Conservation (phyloP, 768 basidiomycete species). For the Mycena latifolia region DNA sequence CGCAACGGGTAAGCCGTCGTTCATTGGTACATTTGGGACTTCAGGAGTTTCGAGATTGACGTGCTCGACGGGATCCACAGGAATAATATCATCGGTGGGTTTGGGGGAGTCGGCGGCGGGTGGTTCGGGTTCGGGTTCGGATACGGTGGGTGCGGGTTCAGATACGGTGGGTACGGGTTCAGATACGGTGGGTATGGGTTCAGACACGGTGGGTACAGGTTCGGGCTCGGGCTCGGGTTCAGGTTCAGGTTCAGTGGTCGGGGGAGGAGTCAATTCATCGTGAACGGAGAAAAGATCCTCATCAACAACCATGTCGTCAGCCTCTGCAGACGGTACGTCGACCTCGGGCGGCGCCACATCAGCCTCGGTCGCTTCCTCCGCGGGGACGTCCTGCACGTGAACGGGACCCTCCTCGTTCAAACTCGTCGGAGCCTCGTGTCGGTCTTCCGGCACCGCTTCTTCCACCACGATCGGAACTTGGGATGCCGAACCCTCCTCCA, state of each 20-base stretch:
- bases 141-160: no score
- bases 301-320: slow-evolving; percentile 30
- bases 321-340: slow-evolving; percentile 23
- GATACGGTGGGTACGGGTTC: background rate
- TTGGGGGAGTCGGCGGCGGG: background rate
- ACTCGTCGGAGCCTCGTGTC: slow-evolving; percentile 22
- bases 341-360: slow-evolving; percentile 31
- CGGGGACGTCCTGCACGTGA: slow-evolving; percentile 30
- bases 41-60: background rate
- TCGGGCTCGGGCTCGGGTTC: background rate
- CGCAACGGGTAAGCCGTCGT: slow-evolving; percentile 8
- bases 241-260: slow-evolving; percentile 17
- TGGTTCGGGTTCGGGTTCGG: slow-evolving; percentile 18
- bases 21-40: slow-evolving; percentile 35
- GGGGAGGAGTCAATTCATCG: slow-evolving; percentile 33
- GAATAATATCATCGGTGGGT: background rate
- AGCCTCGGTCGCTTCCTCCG: slow-evolving; percentile 33
- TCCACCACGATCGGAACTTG: slow-evolving; percentile 31
- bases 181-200: no score
- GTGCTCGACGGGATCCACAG: background rate
- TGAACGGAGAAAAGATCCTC: slow-evolving; percentile 35
- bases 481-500: slow-evolving; percentile 14
- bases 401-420: slow-evolving; percentile 22
- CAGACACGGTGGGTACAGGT: no score
- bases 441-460: slow-evolving; percentile 15